These are phyloP conservation scores for Lanmaoa rubissima DNA, from an alignment of 768 basidiomycete species.

Conservation along the genomic window DNA sequence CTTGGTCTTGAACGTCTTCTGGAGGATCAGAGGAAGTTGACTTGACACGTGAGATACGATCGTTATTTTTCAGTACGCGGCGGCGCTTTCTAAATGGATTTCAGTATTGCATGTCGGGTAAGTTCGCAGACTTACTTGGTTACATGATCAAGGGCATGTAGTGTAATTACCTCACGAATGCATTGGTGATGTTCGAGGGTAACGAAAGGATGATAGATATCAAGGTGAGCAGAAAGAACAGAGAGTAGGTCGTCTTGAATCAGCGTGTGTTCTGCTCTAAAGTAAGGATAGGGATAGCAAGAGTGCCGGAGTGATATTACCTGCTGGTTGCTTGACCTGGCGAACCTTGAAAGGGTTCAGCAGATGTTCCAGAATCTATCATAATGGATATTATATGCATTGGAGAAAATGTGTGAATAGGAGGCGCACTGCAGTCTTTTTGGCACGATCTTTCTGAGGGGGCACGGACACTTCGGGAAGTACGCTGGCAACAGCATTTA, in stretches of 20 bases:
- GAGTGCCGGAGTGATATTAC: constrained; percentile 31
- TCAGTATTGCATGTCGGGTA: neutral
- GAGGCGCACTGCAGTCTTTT: constrained; percentile 24
- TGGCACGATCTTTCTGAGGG: constrained; percentile 24
- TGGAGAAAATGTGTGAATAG: neutral
- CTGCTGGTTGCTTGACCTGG: constrained; percentile 52
- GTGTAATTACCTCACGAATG: constrained; percentile 64
- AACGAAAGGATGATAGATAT: constrained; percentile 71
- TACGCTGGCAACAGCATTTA: constrained; percentile 47
- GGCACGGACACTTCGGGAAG: constrained; percentile 42
- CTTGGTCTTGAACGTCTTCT: constrained; percentile 90
- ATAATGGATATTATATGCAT: neutral
- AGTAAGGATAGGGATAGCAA: constrained; percentile 4
- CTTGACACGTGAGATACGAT: constrained; percentile 72
- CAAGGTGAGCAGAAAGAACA: constrained; percentile 62
- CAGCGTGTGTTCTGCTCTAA: constrained; percentile 43
- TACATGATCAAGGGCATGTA: constrained; percentile 88
- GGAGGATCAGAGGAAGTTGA: constrained; percentile 58
- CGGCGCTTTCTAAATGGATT: constrained; percentile 72
- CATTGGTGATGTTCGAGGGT: constrained; percentile 61
- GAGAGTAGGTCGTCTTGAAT: constrained; percentile 71
- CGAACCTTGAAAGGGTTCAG: constrained; percentile 51
- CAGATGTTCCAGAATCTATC: constrained; percentile 58
- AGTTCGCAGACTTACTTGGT: constrained; percentile 56
- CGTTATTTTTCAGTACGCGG: constrained; percentile 89